Conservation (phyloP, 129 eudicot species). For the Ambrosia artemisiifolia region DNA sequence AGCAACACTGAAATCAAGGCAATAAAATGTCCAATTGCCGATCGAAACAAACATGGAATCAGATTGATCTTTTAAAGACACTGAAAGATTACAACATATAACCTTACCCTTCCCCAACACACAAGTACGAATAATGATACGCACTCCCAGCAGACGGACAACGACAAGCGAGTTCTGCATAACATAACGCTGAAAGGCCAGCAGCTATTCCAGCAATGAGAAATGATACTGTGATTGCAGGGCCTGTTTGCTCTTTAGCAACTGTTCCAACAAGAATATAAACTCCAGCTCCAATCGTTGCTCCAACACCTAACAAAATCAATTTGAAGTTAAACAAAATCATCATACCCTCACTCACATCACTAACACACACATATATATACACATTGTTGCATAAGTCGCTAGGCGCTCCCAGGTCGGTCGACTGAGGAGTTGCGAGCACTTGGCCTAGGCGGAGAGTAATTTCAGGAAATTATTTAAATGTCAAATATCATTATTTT, state of each 20-base stretch:
- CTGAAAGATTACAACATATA: not conserved
- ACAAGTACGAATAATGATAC: slow-evolving; percentile 89
- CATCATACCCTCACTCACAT: not conserved
- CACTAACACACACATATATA: not conserved
- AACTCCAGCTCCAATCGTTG: slow-evolving; percentile 98
- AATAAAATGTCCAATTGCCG: slow-evolving; percentile 11
- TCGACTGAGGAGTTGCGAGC: too few relatives aligned
- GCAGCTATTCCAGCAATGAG: slow-evolving; percentile 98
- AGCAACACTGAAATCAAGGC: slow-evolving; percentile 60
- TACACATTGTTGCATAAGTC: not conserved
- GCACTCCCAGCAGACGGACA: slow-evolving; percentile 99
- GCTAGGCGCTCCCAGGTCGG: too few relatives aligned
- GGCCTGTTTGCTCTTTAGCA: slow-evolving; percentile 95
- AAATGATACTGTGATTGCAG: slow-evolving; percentile 90
- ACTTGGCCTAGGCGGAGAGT: too few relatives aligned
- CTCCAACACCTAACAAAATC: slow-evolving; percentile 73
- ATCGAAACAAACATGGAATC: not conserved
- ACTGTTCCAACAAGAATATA: slow-evolving; percentile 97
- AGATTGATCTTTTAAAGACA: not conserved
- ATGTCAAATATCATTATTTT: too few relatives aligned
- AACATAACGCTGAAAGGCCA: slow-evolving; percentile 96
- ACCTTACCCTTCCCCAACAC: slow-evolving; percentile 94
- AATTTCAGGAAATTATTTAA: too few relatives aligned
- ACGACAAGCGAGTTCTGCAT: slow-evolving; percentile 97
- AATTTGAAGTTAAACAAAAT: not conserved